phyloP scores from a whole-genome alignment of 805 yeast species.

The Yamadazyma takamatsuzukensis region DNA sequence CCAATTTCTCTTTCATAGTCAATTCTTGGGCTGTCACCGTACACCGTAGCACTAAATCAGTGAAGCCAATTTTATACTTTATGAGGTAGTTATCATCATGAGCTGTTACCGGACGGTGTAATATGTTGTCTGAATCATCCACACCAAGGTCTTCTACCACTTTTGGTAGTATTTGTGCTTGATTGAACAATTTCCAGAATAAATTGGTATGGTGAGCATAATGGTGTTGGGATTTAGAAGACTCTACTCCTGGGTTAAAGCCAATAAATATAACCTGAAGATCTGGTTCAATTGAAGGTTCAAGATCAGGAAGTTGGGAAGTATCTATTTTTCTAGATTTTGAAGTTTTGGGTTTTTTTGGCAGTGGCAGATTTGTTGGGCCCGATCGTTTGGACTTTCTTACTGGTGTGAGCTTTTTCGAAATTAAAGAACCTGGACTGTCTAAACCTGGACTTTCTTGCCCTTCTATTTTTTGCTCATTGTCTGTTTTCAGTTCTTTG shows the following conservation, averaged over 20 bases:
- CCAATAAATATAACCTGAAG: slow-evolving; percentile 57
- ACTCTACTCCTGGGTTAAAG: slow-evolving; percentile 66
- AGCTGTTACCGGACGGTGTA: slow-evolving; percentile 18
- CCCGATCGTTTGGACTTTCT: not conserved
- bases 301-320: slow-evolving; percentile 4
- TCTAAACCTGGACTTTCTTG: too few relatives aligned
- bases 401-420: not conserved
- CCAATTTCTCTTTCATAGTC: slow-evolving; percentile 46
- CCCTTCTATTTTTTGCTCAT: not conserved
- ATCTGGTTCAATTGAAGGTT: slow-evolving; percentile 25
- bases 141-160: slow-evolving; percentile 8
- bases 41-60: slow-evolving; percentile 65
- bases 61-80: slow-evolving; percentile 56
- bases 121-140: slow-evolving; percentile 7
- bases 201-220: slow-evolving; percentile 68
- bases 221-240: slow-evolving; percentile 60
- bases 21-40: slow-evolving; percentile 59
- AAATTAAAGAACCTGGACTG: not conserved
- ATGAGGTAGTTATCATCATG: slow-evolving; percentile 41
- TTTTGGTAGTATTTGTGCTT: slow-evolving; percentile 41
- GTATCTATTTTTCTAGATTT: not conserved
- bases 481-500: not conserved
- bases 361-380: not conserved
- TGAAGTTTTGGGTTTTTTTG: not conserved
- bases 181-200: slow-evolving; percentile 64